Evolutionary conservation across 2,329 filamentous ascomycete genomes (phyloP).

Genomic region (Fusarium albosuccineum): DNA sequence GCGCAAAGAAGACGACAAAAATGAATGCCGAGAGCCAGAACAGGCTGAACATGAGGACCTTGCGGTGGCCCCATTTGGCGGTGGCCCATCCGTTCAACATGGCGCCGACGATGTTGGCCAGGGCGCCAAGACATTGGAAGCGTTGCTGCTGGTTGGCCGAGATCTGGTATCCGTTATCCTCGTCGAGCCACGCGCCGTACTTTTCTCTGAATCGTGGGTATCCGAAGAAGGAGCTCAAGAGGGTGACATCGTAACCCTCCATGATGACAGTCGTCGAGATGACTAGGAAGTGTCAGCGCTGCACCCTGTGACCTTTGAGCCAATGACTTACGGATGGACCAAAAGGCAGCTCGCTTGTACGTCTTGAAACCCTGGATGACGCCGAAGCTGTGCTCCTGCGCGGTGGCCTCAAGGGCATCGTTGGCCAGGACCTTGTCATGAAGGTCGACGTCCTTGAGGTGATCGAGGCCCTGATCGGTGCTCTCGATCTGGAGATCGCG

Average conservation of each 20-base stretch:
- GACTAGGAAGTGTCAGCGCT: conserved; percentile 42
- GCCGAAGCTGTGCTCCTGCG: conserved; percentile 53
- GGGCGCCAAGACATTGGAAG: conserved; percentile 54
- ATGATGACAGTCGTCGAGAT: conserved; percentile 63
- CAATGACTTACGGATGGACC: conserved; percentile 53
- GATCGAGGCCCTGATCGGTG: conserved; percentile 46
- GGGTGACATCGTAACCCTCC: conserved; percentile 64
- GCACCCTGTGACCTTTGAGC: background rate
- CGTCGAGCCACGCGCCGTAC: conserved; percentile 55
- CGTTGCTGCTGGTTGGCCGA: conserved; percentile 65
- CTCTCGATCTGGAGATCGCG: conserved; percentile 49
- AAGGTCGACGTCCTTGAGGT: conserved; percentile 51
- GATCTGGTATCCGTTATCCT: conserved; percentile 59
- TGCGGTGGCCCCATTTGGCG: conserved; percentile 58
- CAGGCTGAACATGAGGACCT: conserved; percentile 58
- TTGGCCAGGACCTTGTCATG: conserved; percentile 55
- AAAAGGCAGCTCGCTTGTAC: conserved; percentile 56
- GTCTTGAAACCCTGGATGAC: conserved; percentile 54
- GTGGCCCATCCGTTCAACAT: conserved; percentile 59
- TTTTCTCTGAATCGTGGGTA: conserved; percentile 56
- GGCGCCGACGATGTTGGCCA: conserved; percentile 56
- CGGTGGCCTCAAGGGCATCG: conserved; percentile 53
- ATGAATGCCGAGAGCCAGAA: conserved; percentile 58
- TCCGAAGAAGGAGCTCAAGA: conserved; percentile 61
- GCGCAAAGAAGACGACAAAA: conserved; percentile 64